Conservation (phyloP, 1,284 basidiomycete species). For the Gomphus bonarii region DNA sequence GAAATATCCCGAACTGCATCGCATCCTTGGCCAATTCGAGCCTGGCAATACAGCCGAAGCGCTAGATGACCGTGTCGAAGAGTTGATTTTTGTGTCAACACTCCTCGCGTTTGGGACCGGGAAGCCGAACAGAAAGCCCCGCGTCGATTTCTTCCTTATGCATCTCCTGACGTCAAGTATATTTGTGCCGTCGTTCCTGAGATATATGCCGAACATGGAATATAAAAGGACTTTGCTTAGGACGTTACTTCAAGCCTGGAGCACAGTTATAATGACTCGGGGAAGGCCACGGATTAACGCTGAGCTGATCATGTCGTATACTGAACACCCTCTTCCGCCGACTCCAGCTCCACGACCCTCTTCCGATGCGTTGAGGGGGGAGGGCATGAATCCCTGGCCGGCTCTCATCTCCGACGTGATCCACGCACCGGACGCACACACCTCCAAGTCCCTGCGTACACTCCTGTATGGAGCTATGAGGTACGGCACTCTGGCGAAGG, state of each 20-base stretch:
- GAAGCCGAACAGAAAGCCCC: conserved; percentile 35
- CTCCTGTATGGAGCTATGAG: conserved; percentile 40
- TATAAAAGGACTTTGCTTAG: conserved; percentile 39
- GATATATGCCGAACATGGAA: conserved; percentile 24
- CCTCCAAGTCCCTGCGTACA: conserved; percentile 47
- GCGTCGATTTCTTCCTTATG: conserved; percentile 67
- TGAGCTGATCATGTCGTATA: conserved; percentile 44
- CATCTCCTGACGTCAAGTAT: conserved; percentile 54
- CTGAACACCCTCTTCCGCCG: conserved; percentile 32
- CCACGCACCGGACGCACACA: conserved; percentile 52
- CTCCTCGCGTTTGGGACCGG: conserved; percentile 46
- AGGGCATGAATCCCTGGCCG: conserved; percentile 47
- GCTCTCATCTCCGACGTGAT: conserved; percentile 40
- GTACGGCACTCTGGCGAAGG: conserved; percentile 36
- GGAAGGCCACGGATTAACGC: conserved; percentile 51
- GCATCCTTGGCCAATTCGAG: conserved; percentile 22
- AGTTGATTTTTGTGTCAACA: conserved; percentile 40
- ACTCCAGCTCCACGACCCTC: not conserved
- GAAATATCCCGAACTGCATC: conserved; percentile 38
- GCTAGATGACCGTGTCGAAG: conserved; percentile 37
- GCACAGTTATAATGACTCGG: conserved; percentile 37
- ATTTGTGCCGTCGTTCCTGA: conserved; percentile 44
- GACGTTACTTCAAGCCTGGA: conserved; percentile 32
- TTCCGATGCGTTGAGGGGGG: conserved; percentile 3
- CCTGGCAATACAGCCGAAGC: conserved; percentile 27